Evolutionary conservation across 177 flowering plant genomes (phyloP), one percentile per base, ranked within the genome.

Genomic region (Vitis hybrid): DNA sequence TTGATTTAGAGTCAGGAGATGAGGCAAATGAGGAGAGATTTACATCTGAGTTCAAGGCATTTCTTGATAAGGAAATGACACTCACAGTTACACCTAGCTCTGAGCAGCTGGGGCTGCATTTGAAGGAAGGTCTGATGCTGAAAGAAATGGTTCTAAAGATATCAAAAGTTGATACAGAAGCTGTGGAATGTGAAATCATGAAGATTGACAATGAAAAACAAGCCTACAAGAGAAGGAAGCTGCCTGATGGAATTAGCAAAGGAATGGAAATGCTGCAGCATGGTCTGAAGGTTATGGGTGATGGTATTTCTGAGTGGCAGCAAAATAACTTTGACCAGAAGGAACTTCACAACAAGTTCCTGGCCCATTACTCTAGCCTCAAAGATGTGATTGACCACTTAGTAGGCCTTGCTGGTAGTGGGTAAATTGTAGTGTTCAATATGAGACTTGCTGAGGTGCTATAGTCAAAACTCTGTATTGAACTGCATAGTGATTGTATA

Each of bases 41-140:
- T 71, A 92, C 92, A 96, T 75, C 78, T 1, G 97, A 90, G 77
- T 75, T 95, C 65, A 93, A 92, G 79, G 82, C 64, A 19, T 92
- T 89, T 81, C 90, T 92, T 57, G 98, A 94, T 76, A 95, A 91
- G 86, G 97, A 92, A 79, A 72, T 54, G 19, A 89, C 95, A 62
- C 73, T 62, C 53, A 47, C 70, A 9, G 68, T 72, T 3, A 68
- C 76, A 38, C 77, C 88, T 18, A 82, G 80, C 69, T 56, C 73
- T 4, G 88, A 86, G 67, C 90, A 91, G 76, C 75, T 84, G 68
- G 68, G 50, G 64, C 58, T 82, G 67, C 90, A 86, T 73, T 57
- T 73, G 15, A 83, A 79, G 66, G 98, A 95, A 80, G 94, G 91
- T 22, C 17, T 64, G 31, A n/a, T 79, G 52, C 82, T 95, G 11